Percentiles rank a stretch among this genome's conserved stretches.
These are phyloP conservation scores for Jasminum sambac DNA, from an alignment of 257 asterid species.

Conservation along the genomic window DNA sequence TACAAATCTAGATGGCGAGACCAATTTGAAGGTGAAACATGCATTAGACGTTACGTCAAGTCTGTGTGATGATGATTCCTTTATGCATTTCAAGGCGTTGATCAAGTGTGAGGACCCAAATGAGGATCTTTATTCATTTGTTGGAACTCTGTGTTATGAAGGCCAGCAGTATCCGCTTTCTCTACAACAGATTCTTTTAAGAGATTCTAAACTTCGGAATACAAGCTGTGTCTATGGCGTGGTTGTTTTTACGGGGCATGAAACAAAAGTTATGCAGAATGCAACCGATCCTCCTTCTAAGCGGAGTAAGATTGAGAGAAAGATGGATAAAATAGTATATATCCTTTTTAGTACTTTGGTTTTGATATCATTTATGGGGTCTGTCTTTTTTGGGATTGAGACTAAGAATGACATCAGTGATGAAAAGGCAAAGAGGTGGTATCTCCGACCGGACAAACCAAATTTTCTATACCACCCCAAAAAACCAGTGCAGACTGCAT, in stretches of 20 bases:
- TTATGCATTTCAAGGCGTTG: conserved; percentile 60
- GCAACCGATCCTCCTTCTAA: conserved; percentile 93
- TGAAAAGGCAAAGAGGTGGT: conserved; percentile 77
- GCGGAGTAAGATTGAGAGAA: conserved; percentile 85
- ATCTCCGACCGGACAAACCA: conserved; percentile 70
- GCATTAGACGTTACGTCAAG: conserved; percentile 69
- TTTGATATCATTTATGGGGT: conserved; percentile 68
- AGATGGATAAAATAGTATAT: conserved; percentile 83
- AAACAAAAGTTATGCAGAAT: conserved; percentile 95
- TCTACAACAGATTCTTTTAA: conserved; percentile 71
- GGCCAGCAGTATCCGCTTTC: conserved; percentile 70
- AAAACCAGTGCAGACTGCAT: conserved; percentile 57
- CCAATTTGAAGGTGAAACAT: conserved; percentile 92
- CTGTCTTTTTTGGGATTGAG: conserved; percentile 74
- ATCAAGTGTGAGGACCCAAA: conserved; percentile 94
- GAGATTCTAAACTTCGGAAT: conserved; percentile 86
- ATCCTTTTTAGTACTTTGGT: conserved; percentile 68
- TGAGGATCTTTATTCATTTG: conserved; percentile 84
- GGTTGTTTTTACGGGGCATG: conserved; percentile 88
- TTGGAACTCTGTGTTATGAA: conserved; percentile 63
- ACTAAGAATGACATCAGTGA: conserved; percentile 53
- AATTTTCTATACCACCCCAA: conserved; percentile 57
- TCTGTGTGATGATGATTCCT: conserved; percentile 47
- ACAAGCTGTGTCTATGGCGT: conserved; percentile 75
- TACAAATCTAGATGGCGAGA: conserved; percentile 90